phyloP scores from a whole-genome alignment of 2,329 filamentous ascomycete genomes.

The Fusarium penzigii region DNA sequence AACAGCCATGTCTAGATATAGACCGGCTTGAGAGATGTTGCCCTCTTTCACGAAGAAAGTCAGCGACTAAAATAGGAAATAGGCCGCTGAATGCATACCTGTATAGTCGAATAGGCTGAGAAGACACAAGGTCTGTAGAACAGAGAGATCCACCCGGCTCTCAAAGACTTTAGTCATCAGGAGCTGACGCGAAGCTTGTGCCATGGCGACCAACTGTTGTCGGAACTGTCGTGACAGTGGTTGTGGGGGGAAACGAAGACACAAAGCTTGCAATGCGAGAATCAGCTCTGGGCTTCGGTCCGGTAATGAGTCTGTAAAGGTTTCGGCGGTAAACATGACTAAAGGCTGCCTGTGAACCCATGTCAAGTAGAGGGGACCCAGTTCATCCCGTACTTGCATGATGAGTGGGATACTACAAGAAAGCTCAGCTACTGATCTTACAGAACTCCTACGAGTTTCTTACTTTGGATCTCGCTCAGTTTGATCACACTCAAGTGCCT shows the following conservation, averaged over 20 bases:
- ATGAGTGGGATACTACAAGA: slow-evolving; percentile 6
- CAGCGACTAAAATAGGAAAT: background rate
- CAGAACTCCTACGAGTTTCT: background rate
- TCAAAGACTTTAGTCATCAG: slow-evolving; percentile 37
- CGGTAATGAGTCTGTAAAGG: slow-evolving; percentile 41
- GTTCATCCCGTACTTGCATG: slow-evolving; percentile 21
- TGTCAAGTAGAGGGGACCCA: slow-evolving; percentile 38
- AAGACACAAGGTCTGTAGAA: slow-evolving; percentile 40
- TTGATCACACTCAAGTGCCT: background rate
- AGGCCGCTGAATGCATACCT: slow-evolving; percentile 23
- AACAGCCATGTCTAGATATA: slow-evolving; percentile 24
- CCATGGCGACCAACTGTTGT: slow-evolving; percentile 7
- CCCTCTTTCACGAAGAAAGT: slow-evolving; percentile 16
- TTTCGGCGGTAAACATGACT: slow-evolving; percentile 44
- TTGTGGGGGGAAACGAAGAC: slow-evolving; percentile 40
- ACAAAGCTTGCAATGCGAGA: slow-evolving; percentile 40
- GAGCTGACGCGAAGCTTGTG: slow-evolving; percentile 21
- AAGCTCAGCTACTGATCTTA: background rate
- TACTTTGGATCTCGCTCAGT: background rate
- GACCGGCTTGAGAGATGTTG: slow-evolving; percentile 22
- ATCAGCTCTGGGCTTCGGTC: slow-evolving; percentile 39
- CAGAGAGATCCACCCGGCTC: slow-evolving; percentile 39
- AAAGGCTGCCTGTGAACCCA: slow-evolving; percentile 54
- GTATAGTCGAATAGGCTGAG: slow-evolving; percentile 40
- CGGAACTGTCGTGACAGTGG: slow-evolving; percentile 13